These are phyloP conservation scores for Wickerhamiella occidentalis DNA, from an alignment of 805 yeast species.

Conservation along the genomic window DNA sequence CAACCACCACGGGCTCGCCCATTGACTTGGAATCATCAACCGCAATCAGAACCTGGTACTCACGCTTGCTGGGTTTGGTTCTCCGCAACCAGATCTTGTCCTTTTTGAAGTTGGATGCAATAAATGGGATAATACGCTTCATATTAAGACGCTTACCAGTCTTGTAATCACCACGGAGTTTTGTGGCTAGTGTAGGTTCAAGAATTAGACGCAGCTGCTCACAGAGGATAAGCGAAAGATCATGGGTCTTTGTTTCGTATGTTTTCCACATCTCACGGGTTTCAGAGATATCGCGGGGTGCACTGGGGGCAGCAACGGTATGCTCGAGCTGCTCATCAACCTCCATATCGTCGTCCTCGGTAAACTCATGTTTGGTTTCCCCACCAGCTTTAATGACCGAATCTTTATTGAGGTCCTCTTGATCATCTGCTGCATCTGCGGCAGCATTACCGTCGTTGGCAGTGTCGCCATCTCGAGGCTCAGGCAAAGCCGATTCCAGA, in stretches of 20 bases:
- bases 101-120: constrained; percentile 93
- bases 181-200: constrained; percentile 95
- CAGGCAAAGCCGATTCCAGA: constrained; percentile 14
- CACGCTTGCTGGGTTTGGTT: constrained; percentile 93
- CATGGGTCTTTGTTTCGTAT: constrained; percentile 77
- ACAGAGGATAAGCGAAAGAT: constrained; percentile 71
- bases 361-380: constrained; percentile 13
- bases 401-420: constrained; percentile 15
- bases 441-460: constrained; percentile 22
- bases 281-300: constrained; percentile 28
- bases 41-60: constrained; percentile 94
- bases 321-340: neutral
- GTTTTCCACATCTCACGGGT: constrained; percentile 71
- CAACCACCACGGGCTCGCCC: constrained; percentile 85
- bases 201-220: constrained; percentile 87
- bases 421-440: constrained; percentile 18
- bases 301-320: neutral
- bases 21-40: constrained; percentile 95
- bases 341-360: constrained; percentile 12
- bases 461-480: constrained; percentile 18
- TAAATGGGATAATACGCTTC: constrained; percentile 95
- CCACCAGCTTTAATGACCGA: constrained; percentile 24
- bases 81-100: constrained; percentile 97
- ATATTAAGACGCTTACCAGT: constrained; percentile 94
- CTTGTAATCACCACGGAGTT: constrained; percentile 87